Evolutionary conservation across 805 yeast species (phyloP).

Genomic region (Candida endomychidarum): DNA sequence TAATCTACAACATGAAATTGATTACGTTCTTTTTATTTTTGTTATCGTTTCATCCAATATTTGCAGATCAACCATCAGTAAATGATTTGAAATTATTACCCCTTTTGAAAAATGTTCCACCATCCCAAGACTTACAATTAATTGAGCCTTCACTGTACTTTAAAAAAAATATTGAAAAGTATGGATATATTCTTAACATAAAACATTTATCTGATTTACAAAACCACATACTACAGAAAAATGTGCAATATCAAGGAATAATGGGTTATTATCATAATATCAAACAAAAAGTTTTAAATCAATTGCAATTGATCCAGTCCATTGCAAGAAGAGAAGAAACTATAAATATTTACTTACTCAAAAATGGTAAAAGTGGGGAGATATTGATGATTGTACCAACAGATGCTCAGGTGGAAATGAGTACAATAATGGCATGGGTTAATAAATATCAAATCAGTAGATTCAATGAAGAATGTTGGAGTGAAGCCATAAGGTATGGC

Average conservation of each 20-base stretch:
- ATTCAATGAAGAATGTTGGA: constrained; percentile 13
- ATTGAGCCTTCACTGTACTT: constrained; percentile 4
- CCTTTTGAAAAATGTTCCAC: constrained; percentile 13
- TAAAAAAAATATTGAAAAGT: constrained; percentile 11
- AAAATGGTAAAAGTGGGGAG: background rate
- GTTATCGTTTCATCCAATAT: background rate
- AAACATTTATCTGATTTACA: background rate
- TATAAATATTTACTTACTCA: background rate
- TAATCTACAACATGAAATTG: background rate
- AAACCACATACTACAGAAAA: background rate
- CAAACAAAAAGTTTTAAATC: background rate
- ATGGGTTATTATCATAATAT: constrained; percentile 1
- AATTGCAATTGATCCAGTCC: constrained; percentile 1
- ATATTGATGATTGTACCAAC: constrained; percentile 11
- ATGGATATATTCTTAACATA: constrained; percentile 8
- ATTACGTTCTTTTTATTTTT: background rate
- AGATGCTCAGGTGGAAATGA: background rate
- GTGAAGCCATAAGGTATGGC: constrained; percentile 5
- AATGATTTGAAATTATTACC: constrained; percentile 4
- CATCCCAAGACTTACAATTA: constrained; percentile 1
- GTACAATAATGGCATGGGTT: constrained; percentile 12
- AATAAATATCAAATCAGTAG: constrained; percentile 8
- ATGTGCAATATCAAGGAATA: background rate
- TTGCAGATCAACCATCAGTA: background rate
- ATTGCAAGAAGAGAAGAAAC: constrained; percentile 2